A percentile compares a stretch with the other conserved stretches of the same genome.
phyloP scores from a whole-genome alignment of 139 green algal genomes.

The Closterium sp. region DNA sequence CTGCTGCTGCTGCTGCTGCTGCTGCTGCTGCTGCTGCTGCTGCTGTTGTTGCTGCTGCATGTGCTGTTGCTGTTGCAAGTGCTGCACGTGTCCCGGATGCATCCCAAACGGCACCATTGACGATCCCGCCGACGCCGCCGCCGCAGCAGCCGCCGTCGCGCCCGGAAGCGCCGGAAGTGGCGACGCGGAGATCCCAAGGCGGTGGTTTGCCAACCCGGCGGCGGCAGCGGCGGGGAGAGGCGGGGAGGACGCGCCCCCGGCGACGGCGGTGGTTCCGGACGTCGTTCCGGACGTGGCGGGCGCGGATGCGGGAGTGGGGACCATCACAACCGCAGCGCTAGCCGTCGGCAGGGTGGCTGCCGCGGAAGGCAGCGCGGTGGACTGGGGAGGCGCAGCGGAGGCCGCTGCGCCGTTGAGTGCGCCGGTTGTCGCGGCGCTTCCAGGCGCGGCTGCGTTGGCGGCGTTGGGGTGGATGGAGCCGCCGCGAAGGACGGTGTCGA shows the following conservation, averaged over 20 bases:
- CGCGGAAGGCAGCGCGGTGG: neutral
- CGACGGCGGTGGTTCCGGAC: neutral
- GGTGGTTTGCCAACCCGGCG: neutral
- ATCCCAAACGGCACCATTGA: neutral
- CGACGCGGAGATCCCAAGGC: neutral
- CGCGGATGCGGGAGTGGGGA: neutral
- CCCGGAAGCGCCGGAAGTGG: neutral
- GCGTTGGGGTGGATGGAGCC: slow-evolving; percentile 11
- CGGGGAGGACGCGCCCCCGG: neutral
- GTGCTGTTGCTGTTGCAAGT: neutral
- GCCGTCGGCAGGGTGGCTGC: neutral
- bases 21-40: neutral
- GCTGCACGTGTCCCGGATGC: neutral
- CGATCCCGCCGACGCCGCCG: neutral
- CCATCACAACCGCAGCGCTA: neutral
- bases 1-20: neutral
- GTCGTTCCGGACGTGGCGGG: neutral
- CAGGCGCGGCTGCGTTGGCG: neutral
- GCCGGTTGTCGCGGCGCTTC: neutral
- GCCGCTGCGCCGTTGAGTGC: neutral
- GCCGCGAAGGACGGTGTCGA: slow-evolving; percentile 43
- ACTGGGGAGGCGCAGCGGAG: neutral
- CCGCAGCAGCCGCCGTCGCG: neutral
- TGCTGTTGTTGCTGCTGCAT: neutral
- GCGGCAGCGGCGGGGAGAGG: neutral